Evolutionary conservation across 768 basidiomycete species (phyloP).

Genomic region (Tricholoma sp.): DNA sequence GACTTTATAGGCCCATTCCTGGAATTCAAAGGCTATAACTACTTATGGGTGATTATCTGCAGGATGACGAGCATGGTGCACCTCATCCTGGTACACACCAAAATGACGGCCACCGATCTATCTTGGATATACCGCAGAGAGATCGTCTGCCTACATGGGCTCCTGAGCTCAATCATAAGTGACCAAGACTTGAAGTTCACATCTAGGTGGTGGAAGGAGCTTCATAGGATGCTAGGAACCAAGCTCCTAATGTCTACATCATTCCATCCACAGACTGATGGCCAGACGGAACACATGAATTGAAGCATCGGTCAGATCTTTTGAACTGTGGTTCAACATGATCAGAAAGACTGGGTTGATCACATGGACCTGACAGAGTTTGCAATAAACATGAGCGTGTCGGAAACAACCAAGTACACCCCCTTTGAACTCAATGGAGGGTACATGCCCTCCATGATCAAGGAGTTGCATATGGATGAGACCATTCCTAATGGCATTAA

Average conservation of each 20-base stretch:
- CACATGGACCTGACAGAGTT: constrained; percentile 31
- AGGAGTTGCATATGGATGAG: neutral
- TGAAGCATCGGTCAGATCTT: constrained; percentile 27
- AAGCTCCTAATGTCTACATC: constrained; percentile 13
- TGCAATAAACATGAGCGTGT: constrained; percentile 26
- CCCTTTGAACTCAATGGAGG: constrained; percentile 26
- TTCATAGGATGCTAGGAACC: constrained; percentile 23
- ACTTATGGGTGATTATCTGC: no score
- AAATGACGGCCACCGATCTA: constrained; percentile 3
- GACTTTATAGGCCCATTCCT: constrained; percentile 22
- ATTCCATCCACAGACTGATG: constrained; percentile 39
- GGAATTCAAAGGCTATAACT: no score
- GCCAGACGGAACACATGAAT: constrained; percentile 23
- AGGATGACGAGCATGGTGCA: no score
- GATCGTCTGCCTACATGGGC: constrained; percentile 25
- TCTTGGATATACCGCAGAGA: constrained; percentile 25
- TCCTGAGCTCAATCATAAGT: constrained; percentile 25
- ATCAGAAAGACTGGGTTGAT: constrained; percentile 29
- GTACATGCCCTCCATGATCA: constrained; percentile 10
- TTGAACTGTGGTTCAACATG: constrained; percentile 11
- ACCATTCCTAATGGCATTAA: constrained; percentile 16
- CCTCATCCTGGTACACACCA: no score
- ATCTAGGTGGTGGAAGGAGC: constrained; percentile 26
- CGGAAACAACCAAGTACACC: constrained; percentile 26
- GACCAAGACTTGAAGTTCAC: constrained; percentile 33